These are phyloP conservation scores for Microdochium trichocladiopsis DNA, from an alignment of 2,329 filamentous ascomycete species.

Conservation along the genomic window DNA sequence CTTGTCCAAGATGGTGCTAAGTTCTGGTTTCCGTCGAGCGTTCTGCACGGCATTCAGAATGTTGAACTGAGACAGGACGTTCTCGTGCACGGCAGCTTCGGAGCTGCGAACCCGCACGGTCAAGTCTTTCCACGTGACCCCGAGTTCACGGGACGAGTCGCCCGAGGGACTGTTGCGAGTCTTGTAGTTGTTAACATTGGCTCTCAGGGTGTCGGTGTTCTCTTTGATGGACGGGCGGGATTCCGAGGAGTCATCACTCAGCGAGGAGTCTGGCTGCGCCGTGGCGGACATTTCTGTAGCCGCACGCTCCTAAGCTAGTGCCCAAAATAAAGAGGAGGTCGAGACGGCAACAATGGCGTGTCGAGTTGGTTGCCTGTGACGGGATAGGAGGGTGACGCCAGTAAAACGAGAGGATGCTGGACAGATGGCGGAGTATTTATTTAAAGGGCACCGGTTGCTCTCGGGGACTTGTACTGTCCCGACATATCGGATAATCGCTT, in stretches of 20 bases:
- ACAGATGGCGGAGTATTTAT: no score
- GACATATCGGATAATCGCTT: no score
- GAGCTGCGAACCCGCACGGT: conserved; percentile 55
- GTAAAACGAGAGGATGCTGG: no score
- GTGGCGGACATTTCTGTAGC: background rate
- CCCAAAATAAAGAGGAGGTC: background rate
- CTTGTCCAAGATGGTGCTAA: conserved; percentile 32
- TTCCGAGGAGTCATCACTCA: background rate
- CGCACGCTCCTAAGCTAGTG: background rate
- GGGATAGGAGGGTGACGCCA: no score
- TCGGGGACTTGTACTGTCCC: no score
- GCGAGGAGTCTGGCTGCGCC: background rate
- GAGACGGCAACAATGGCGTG: no score
- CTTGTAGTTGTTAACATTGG: background rate
- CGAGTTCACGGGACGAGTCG: conserved; percentile 36
- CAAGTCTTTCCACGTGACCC: conserved; percentile 58
- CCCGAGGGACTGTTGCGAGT: background rate
- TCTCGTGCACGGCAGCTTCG: conserved; percentile 58
- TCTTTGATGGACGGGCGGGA: background rate
- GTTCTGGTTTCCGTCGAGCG: conserved; percentile 37
- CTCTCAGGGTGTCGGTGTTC: background rate
- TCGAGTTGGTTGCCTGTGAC: background rate
- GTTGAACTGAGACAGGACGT: conserved; percentile 53
- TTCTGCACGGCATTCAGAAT: conserved; percentile 46
- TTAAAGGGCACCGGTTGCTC: no score